These are phyloP conservation scores for Phialophora expanda DNA, from an alignment of 2,329 filamentous ascomycete genomes.

Conservation along the genomic window DNA sequence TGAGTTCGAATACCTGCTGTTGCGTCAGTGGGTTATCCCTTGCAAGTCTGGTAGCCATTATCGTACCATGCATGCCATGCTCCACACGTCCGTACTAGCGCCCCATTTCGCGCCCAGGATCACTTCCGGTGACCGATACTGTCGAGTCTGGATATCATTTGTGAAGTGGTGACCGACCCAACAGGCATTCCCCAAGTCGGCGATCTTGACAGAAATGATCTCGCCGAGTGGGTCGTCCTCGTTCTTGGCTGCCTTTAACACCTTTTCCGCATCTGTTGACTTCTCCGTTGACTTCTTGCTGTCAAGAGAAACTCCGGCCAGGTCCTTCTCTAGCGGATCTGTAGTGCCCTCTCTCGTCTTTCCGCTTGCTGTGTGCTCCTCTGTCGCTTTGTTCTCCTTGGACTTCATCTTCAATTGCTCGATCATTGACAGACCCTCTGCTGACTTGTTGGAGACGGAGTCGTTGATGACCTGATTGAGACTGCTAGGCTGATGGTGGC, in stretches of 20 bases:
- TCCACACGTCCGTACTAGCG: slow-evolving; percentile 99
- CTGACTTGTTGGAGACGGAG: slow-evolving; percentile 47
- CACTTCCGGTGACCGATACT: slow-evolving; percentile 96
- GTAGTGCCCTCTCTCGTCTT: slow-evolving; percentile 67
- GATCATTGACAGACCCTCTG: slow-evolving; percentile 61
- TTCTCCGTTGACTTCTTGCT: slow-evolving; percentile 56
- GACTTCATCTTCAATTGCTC: slow-evolving; percentile 61
- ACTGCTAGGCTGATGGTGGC: slow-evolving; percentile 68
- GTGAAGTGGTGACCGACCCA: slow-evolving; percentile 99
- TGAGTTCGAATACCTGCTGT: slow-evolving; percentile 86
- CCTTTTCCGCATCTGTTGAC: slow-evolving; percentile 64
- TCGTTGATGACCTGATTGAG: slow-evolving; percentile 85
- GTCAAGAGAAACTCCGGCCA: slow-evolving; percentile 92
- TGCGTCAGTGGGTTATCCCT: slow-evolving; percentile 10
- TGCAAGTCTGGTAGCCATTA: not conserved
- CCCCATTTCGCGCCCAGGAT: slow-evolving; percentile 98
- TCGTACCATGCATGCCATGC: slow-evolving; percentile 97
- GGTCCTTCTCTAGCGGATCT: slow-evolving; percentile 87
- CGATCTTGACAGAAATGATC: slow-evolving; percentile 98
- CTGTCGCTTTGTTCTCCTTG: slow-evolving; percentile 41
- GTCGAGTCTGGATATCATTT: slow-evolving; percentile 97
- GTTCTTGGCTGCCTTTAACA: slow-evolving; percentile 48
- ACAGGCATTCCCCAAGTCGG: slow-evolving; percentile 95
- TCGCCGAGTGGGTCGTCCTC: slow-evolving; percentile 59
- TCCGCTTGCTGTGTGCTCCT: slow-evolving; percentile 54